phyloP scores from a whole-genome alignment of 805 yeast genomes.

The Pichia sporocuriosa region DNA sequence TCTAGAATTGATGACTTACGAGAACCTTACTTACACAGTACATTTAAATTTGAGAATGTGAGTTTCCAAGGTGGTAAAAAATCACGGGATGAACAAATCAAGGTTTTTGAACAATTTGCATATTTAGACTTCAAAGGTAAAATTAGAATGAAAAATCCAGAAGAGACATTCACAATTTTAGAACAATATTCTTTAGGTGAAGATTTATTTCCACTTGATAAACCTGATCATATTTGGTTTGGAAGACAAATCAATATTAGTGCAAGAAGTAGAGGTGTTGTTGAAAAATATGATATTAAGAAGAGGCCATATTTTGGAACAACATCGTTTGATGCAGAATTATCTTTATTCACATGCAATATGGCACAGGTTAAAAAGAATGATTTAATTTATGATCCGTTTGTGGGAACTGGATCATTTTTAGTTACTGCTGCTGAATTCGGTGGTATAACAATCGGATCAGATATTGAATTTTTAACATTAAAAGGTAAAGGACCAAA shows the following conservation, averaged over 20 bases:
- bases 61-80: constrained; percentile 65
- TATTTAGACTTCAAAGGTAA: constrained; percentile 72
- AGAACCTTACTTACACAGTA: constrained; percentile 33
- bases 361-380: constrained; percentile 67
- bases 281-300: constrained; percentile 76
- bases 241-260: constrained; percentile 64
- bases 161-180: constrained; percentile 59
- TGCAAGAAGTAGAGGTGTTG: constrained; percentile 51
- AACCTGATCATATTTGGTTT: constrained; percentile 59
- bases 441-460: constrained; percentile 76
- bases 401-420: constrained; percentile 95
- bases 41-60: constrained; percentile 81
- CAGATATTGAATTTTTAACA: constrained; percentile 83
- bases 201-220: constrained; percentile 34
- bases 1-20: constrained; percentile 25
- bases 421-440: constrained; percentile 79
- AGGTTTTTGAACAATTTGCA: constrained; percentile 62
- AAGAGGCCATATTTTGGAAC: constrained; percentile 88
- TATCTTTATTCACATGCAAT: constrained; percentile 81
- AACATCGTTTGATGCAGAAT: constrained; percentile 92
- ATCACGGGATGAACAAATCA: constrained; percentile 42
- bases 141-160: constrained; percentile 71
- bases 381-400: constrained; percentile 81
- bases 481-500: constrained; percentile 53
- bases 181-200: constrained; percentile 53